phyloP scores from a whole-genome alignment of 345 rosid genomes.

The Raphanus raphanistrum region DNA sequence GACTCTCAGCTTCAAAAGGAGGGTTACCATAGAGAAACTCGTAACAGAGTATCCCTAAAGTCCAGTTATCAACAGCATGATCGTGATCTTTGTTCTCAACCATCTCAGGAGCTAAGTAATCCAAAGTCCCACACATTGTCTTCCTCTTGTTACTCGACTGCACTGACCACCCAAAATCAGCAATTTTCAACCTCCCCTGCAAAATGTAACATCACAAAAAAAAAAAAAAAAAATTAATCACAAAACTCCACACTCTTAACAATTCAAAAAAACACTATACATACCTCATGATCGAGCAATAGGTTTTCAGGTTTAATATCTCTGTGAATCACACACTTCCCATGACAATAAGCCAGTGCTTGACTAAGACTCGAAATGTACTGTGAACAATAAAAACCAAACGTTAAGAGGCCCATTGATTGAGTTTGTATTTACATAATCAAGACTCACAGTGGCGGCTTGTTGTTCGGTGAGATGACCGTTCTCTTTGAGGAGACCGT shows the following conservation, averaged over 20 bases:
- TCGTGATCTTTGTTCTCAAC: constrained; percentile 91
- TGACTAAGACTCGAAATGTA: constrained; percentile 85
- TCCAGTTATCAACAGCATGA: constrained; percentile 95
- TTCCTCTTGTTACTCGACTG: constrained; percentile 87
- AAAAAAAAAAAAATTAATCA: background rate
- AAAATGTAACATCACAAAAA: background rate
- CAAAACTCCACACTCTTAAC: background rate
- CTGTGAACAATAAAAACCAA: constrained; percentile 47
- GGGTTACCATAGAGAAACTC: constrained; percentile 93
- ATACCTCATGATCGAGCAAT: constrained; percentile 95
- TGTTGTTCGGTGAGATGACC: constrained; percentile 64
- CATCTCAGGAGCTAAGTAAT: constrained; percentile 96
- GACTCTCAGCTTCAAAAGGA: constrained; percentile 92
- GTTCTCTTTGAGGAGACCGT: constrained; percentile 57
- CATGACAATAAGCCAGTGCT: constrained; percentile 89
- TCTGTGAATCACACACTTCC: constrained; percentile 91
- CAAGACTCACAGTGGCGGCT: constrained; percentile 69
- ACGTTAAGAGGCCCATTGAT: background rate
- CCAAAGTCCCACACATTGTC: constrained; percentile 97
- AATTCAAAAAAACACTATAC: background rate
- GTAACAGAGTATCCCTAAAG: constrained; percentile 83
- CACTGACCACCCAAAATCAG: constrained; percentile 98
- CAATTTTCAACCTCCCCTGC: constrained; percentile 91
- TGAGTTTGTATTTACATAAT: background rate
- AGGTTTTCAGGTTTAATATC: constrained; percentile 98